Base-by-base conservation (phyloP, 768 basidiomycete species). In the Rhizopogon roseolus region DNA sequence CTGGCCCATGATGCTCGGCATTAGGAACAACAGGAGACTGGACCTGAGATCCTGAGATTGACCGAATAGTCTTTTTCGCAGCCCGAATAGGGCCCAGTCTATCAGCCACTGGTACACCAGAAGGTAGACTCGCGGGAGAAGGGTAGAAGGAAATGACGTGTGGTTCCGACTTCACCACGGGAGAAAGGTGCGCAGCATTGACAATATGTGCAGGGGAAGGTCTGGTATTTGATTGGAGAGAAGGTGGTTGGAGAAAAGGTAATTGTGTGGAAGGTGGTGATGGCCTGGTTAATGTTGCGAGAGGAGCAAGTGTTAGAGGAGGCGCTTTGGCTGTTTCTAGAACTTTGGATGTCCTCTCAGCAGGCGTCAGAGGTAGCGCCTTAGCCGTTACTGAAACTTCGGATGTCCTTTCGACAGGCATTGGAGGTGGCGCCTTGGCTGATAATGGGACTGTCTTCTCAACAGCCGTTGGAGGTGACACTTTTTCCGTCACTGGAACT, bases 51-150 rank as follows among this genome's bases (percentile, higher is more conserved):
- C 45, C 37, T 28, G 45, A n/a, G 37, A 53, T 39, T 32, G 59
- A 52, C 14, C 37, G 37, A 29, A 71, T 56, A 7, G 62, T 57
- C 1, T 65, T 67, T 45, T 71, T 69, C 6, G 60, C 67, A 27
- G 69, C 69, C 27, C 67, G 67, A 55, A 69, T 69, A 19, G 67
- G 67, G 4, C 69, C 67, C 6, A 71, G 57, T 54, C 65, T 71
- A 37, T 69, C 67, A 28, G 42, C 10, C 3, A 46, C 52, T 2
- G 58, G 58, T 11, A 25, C 17, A 8, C 29, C 5, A 29, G 34
- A 50, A 13, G 59, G 49, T 10, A 58, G 57, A 22, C 52, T 59
- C 37, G 59, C 52, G 6, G 50, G 22, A 34, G 55, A 27, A 40
- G 53, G 36, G 9, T 42, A 37, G 9, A 55, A 2, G 10, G 54